A percentile compares a stretch with the other conserved stretches of the same genome.
Conservation (phyloP, 306 rosid species). For the Styphnolobium japonicum region DNA sequence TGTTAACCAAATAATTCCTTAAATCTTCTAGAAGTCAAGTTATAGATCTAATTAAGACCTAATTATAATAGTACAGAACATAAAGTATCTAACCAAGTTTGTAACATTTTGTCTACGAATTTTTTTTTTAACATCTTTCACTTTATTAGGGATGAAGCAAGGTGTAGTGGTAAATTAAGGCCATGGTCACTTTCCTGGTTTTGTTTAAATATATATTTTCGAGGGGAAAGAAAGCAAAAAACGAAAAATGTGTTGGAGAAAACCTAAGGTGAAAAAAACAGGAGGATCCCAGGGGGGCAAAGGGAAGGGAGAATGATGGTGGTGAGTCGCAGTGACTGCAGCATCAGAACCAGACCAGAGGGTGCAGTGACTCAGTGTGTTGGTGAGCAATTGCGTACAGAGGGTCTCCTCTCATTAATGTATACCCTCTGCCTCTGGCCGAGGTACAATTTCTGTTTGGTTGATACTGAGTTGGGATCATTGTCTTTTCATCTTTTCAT, state of each 20-base stretch:
- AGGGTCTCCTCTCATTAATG: constrained; percentile 42
- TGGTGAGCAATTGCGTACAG: constrained; percentile 71
- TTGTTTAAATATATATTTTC: not conserved
- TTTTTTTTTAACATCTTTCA: no score
- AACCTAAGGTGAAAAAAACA: not conserved
- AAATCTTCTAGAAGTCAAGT: no score
- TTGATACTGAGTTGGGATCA: constrained; percentile 19
- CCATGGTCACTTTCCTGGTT: not conserved
- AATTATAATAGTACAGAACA: no score
- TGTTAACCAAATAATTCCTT: no score
- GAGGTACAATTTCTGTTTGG: constrained; percentile 9
- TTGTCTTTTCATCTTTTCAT: constrained; percentile 28
- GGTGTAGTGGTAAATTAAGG: not conserved
- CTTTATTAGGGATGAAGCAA: not conserved
- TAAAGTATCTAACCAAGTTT: no score
- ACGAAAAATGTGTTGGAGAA: not conserved
- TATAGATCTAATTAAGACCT: no score
- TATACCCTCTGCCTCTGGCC: constrained; percentile 11
- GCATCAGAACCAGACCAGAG: constrained; percentile 14
- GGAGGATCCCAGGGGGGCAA: constrained; percentile 35
- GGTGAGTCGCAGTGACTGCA: constrained; percentile 32
- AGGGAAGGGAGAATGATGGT: constrained; percentile 31
- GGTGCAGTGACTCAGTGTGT: constrained; percentile 54
- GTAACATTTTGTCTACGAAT: no score
- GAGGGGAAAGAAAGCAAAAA: not conserved